Base-by-base conservation (phyloP, 164 flowering plant species). In the Aristolochia fimbriata region DNA sequence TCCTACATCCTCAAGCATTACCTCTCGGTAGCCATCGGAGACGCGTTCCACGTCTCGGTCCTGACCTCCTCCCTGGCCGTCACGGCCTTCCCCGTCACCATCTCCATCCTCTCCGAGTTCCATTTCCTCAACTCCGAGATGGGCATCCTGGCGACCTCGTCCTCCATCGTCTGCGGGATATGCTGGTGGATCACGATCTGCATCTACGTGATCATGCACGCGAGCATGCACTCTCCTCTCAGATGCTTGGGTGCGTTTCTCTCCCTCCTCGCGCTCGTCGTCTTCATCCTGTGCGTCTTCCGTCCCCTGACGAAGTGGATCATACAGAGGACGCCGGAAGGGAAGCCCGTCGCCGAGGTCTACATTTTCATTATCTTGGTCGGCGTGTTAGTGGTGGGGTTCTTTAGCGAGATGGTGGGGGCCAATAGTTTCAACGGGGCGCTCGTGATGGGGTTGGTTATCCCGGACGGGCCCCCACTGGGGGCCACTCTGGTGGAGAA, bases 401-500 rank as follows among this genome's bases (percentile, higher is more conserved):
- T 84, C 30, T 0, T 78, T 0, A 67, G 82, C 0, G 90, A 84
- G 62, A 33, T 71, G 47, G 63, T 75, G 7, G 91, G 93, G 0
- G 37, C 74, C 0, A 80, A 78, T 17, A 63, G 83, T 17, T 76
- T 57, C 0, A 73, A 74, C 43, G 93, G 88, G 0, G 76, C 95
- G 0, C 22, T 82, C 15, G 73, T 83, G 79, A 46, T 83, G 0
- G 96, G 96, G 0, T 24, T 89, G 25, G 81, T 71, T 0, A 71
- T 89, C 0, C 96, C 94, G 0, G 83, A 82, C 49, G 93, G 96
- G 6, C 96, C 96, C 0, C 89, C 94, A 0, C 60, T 89, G 6
- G 89, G 93, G 2, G 46, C 89, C 7, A 74, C 81, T 3, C 60
- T 89, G 4, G 83, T 80, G 41, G 78, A 80, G 51, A 79, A 73